Evolutionary conservation across 768 basidiomycete species (phyloP), one percentile per base, ranked within the genome.

Genomic region (Panaeolus papilionaceus): DNA sequence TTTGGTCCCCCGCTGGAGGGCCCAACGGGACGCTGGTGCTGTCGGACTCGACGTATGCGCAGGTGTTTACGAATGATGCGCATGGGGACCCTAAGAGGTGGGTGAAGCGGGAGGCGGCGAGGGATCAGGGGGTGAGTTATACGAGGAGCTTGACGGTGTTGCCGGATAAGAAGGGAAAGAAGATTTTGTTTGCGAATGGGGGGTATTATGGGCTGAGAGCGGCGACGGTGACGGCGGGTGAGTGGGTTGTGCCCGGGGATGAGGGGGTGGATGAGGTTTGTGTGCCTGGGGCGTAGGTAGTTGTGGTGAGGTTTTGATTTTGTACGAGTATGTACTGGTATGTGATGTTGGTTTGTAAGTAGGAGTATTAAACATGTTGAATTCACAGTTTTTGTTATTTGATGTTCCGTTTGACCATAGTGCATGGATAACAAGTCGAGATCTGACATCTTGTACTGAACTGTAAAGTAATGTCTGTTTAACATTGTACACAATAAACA

Each of bases 191-290:
- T 58, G 20, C 16, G 54, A 58, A 58, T 58, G 54, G 54, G 9
- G 54, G 54, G 54, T 58, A 58, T 58, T 58, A 58, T 58, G 54
- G 54, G 4, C 16, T 58, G 54, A 12, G 28, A 6, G 26, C 54
- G 3, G 54, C 54, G 12, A 28, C 14, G 12, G 54, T 58, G 26
- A 28, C 54, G 33, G 54, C 33, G 26, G 54, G 54, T n/a, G 54
- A 58, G 54, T 58, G 54, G 54, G 14, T 58, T 58, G 54, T 58
- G 12, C 54, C 54, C 0, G 54, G 54, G 2, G 7, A 0, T 20
- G 16, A 20, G 9, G 23, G 9, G 8, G 20, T 26, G 47, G 47
- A 49, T 49, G 47, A 49, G 47, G 23, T 23, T 8, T 49, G 47
- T 49, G 47, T 49, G 47, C 47, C 47, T 20, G 47, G 47, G 7